Percentiles rank a stretch among this genome's conserved stretches.
Evolutionary conservation across 805 yeast species (phyloP).

Genomic region (Monosporozyma yasuniensis): DNA sequence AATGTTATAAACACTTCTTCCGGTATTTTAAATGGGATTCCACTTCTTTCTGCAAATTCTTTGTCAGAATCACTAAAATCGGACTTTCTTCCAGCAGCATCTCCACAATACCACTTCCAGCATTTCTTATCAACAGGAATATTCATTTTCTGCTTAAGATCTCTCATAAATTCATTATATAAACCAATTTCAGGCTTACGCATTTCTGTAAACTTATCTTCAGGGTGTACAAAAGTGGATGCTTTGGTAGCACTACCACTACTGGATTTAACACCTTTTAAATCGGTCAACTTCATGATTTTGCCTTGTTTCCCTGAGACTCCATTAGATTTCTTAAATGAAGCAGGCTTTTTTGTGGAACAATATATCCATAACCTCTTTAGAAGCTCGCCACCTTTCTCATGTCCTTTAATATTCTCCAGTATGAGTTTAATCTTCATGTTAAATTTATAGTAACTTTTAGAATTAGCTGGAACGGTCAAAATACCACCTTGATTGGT

Average conservation of each 20-base stretch:
- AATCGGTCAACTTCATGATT: neutral
- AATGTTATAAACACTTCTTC: slow-evolving; percentile 48
- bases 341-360: slow-evolving; percentile 47
- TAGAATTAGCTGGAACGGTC: slow-evolving; percentile 23
- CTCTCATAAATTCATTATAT: slow-evolving; percentile 49
- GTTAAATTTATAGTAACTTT: slow-evolving; percentile 33
- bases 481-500: slow-evolving; percentile 71
- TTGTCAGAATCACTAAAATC: slow-evolving; percentile 80
- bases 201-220: slow-evolving; percentile 26
- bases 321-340: slow-evolving; percentile 7
- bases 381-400: slow-evolving; percentile 21
- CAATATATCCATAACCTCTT: slow-evolving; percentile 46
- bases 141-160: slow-evolving; percentile 22
- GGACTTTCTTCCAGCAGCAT: slow-evolving; percentile 78
- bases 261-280: neutral
- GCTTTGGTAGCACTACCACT: neutral
- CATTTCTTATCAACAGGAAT: neutral
- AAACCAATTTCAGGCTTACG: slow-evolving; percentile 77
- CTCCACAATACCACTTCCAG: slow-evolving; percentile 61
- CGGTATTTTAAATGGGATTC: slow-evolving; percentile 54
- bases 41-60: slow-evolving; percentile 53
- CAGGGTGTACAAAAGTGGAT: neutral
- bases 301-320: neutral
- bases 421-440: slow-evolving; percentile 36
- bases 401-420: slow-evolving; percentile 19